Evolutionary conservation across 768 basidiomycete genomes (phyloP).

Genomic region (Asterophora lycoperdoides): DNA sequence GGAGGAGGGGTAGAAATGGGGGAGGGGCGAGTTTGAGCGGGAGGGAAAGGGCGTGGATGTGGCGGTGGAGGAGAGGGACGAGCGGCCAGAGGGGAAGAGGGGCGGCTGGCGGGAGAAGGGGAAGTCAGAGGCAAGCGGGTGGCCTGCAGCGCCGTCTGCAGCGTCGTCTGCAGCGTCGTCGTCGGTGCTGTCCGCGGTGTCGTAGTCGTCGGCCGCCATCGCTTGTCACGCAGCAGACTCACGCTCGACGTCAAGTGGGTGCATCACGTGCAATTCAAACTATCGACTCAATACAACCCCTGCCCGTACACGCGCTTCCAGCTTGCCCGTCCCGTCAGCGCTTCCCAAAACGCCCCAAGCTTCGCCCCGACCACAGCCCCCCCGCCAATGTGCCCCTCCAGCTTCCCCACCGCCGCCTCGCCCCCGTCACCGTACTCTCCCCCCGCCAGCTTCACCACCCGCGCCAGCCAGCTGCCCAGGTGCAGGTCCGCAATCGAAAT

Average conservation of each 20-base stretch:
- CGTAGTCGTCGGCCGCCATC: conserved; percentile 34
- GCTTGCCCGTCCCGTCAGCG: conserved; percentile 57
- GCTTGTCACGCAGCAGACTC: conserved; percentile 3
- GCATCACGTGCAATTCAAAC: conserved; percentile 1
- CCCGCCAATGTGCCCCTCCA: conserved; percentile 49
- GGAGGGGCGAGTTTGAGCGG: conserved; percentile 55
- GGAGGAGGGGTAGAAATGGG: conserved; percentile 50
- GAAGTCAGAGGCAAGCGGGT: too few relatives aligned
- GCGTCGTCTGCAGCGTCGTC: too few relatives aligned
- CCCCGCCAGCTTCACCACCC: conserved; percentile 54
- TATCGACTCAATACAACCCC: conserved; percentile 39
- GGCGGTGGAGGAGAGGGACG: conserved; percentile 38
- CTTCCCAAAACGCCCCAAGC: conserved; percentile 71
- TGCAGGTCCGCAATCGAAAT: conserved; percentile 79
- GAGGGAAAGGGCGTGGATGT: conserved; percentile 57
- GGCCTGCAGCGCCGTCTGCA: too few relatives aligned
- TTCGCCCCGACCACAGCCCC: too few relatives aligned
- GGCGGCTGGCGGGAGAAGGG: too few relatives aligned
- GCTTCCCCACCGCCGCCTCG: conserved; percentile 40
- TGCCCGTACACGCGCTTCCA: conserved; percentile 63
- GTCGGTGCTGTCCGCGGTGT: conserved; percentile 42
- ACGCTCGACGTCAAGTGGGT: conserved; percentile 15
- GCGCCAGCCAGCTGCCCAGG: conserved; percentile 69
- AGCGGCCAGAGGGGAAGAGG: conserved; percentile 35
- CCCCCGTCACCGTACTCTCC: conserved; percentile 50